Base-by-base conservation (phyloP, 2,329 filamentous ascomycete species). In the Neonectria sp. region DNA sequence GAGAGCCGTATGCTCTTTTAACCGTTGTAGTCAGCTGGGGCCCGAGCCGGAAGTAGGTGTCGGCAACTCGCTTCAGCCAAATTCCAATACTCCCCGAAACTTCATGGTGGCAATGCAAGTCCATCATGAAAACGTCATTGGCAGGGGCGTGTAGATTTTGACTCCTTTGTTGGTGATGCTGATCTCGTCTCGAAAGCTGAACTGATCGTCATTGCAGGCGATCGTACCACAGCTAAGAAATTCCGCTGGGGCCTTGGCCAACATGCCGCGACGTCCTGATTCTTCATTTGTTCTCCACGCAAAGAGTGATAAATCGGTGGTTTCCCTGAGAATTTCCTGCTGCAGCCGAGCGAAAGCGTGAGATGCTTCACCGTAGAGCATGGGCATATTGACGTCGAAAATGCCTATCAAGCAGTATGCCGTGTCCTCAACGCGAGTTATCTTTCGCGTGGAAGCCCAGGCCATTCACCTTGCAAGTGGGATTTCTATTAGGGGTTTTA, bases 171-270 rank as follows among this genome's bases (percentile, higher is more conserved):
- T 53, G 13, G 29, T 53, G 29, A 53, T 35, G 29, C 29, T 53
- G 49, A 53, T 35, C 29, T 53, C 49, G 17, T 24, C 29, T 13
- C 49, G 49, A 21, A 53, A 53, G n/a, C 49, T 15, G 49, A 53
- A 35, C n/a, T 53, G 29, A 9, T 27, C 27, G n/a, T 33, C 1
- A 7, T 35, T 13, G 12, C 24, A 33, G 7, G 13, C 17, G 12
- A 53, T 35, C 13, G 1, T 13, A 31, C 49, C 49, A 12, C 29
- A 33, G 11, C 13, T 9, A 21, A 35, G 21, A 11, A 53, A 53
- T 7, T 53, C 49, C 5, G 29, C 29, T 6, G 29, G 49, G n/a
- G 17, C 31, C 7, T 53, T 5, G 4, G 49, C 49, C 9, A 53
- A 35, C 7, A 52, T 21, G 4, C 49, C n/a, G 17, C 29, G 29